A percentile compares a stretch with the other conserved stretches of the same genome.
Conservation (phyloP, 257 asterid genomes). For the Gentiana straminea region DNA sequence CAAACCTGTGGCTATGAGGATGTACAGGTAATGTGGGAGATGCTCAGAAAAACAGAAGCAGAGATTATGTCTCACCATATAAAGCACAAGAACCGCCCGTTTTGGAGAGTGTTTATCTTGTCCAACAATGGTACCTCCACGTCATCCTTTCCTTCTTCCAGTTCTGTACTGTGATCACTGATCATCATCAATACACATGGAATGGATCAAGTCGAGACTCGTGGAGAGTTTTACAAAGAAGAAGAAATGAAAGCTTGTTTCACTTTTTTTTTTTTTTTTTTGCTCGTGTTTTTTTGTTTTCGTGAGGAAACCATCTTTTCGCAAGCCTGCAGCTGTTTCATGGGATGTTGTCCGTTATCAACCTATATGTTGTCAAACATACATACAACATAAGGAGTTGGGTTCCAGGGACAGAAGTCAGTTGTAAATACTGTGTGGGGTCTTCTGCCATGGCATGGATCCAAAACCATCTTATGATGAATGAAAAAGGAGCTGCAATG, state of each 20-base stretch:
- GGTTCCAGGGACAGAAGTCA: slow-evolving; percentile 4
- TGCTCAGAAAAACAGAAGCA: slow-evolving; percentile 58
- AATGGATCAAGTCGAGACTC: slow-evolving; percentile 2
- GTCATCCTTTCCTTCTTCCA: slow-evolving; percentile 24
- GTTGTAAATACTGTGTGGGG: slow-evolving; percentile 12
- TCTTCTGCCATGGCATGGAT: slow-evolving; percentile 2
- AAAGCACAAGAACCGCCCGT: slow-evolving; percentile 41
- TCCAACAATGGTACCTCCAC: slow-evolving; percentile 21
- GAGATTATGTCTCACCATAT: slow-evolving; percentile 29
- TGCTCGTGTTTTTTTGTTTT: no score
- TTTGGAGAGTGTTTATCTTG: slow-evolving; percentile 45
- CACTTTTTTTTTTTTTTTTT: no score
- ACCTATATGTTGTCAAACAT: slow-evolving; percentile 8
- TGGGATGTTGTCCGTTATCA: slow-evolving; percentile 4
- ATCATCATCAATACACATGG: background rate
- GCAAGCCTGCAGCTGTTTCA: slow-evolving; percentile 8
- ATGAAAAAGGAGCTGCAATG: slow-evolving; percentile 5
- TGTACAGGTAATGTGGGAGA: slow-evolving; percentile 95
- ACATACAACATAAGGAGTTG: slow-evolving; percentile 6
- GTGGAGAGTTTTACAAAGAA: slow-evolving; percentile 5
- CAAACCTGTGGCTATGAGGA: slow-evolving; percentile 95
- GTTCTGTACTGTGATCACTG: slow-evolving; percentile 20
- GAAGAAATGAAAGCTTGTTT: slow-evolving; percentile 4
- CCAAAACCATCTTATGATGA: slow-evolving; percentile 8
- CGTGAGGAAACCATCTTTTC: slow-evolving; percentile 17